These are phyloP conservation scores for Diaporthe destruens DNA, from an alignment of 2,329 filamentous ascomycete species.

Conservation along the genomic window DNA sequence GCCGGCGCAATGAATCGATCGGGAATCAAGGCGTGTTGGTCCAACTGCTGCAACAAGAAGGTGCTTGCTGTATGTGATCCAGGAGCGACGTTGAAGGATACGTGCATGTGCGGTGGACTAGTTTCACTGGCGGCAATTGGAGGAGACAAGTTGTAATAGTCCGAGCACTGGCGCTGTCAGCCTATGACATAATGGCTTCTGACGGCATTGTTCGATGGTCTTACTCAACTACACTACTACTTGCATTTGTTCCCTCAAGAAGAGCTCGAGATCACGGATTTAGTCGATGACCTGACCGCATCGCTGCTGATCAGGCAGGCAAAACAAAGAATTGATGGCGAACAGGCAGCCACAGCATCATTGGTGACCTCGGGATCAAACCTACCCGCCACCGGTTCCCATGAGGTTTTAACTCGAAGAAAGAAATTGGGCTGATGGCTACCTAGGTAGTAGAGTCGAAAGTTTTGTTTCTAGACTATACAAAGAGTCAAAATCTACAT, in stretches of 20 bases:
- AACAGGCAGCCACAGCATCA: background rate
- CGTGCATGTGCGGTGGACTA: background rate
- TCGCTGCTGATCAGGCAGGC: background rate
- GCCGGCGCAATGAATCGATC: background rate
- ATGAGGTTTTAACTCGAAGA: too few species aligned
- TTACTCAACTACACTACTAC: background rate
- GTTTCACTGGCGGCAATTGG: conserved; percentile 1
- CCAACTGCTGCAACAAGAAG: background rate
- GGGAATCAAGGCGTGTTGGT: too few species aligned
- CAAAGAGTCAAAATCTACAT: background rate
- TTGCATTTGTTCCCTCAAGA: too few species aligned
- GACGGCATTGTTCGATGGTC: background rate
- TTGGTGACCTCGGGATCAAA: background rate
- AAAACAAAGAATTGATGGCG: background rate
- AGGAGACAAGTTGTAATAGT: background rate
- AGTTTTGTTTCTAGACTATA: too few species aligned
- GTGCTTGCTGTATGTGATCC: background rate
- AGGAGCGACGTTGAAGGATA: background rate
- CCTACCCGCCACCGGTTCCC: too few species aligned
- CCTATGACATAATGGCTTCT: background rate
- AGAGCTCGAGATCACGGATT: background rate
- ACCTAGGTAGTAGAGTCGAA: too few species aligned
- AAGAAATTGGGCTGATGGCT: too few species aligned
- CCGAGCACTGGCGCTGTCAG: background rate
- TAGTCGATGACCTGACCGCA: background rate